These are phyloP conservation scores for Xylaria palmicola DNA, from an alignment of 495 filamentous ascomycete genomes.

Conservation along the genomic window DNA sequence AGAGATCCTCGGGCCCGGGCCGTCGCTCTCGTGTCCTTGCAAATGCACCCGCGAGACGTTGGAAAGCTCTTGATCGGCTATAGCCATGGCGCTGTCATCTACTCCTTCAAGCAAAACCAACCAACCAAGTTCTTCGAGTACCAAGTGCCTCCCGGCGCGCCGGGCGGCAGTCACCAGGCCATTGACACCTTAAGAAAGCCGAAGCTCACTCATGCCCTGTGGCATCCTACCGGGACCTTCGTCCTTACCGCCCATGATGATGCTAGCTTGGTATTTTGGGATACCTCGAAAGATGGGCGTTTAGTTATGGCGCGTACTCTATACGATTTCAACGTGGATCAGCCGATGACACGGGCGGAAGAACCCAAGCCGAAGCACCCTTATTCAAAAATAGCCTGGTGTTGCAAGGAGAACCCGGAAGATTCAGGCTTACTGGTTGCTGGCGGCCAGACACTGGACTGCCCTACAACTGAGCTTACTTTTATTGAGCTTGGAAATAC, in stretches of 20 bases:
- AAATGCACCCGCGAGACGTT: constrained; percentile 87
- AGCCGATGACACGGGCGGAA: constrained; percentile 47
- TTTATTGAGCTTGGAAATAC: constrained; percentile 88
- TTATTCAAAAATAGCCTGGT: constrained; percentile 79
- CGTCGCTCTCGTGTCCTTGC: constrained; percentile 59
- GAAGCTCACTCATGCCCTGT: constrained; percentile 72
- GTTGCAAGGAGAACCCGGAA: constrained; percentile 85
- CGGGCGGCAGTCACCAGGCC: constrained; percentile 65
- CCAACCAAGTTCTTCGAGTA: constrained; percentile 79
- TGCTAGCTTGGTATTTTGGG: constrained; percentile 88
- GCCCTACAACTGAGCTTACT: constrained; percentile 70
- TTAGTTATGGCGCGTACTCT: constrained; percentile 81
- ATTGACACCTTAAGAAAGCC: constrained; percentile 61
- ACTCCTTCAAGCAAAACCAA: constrained; percentile 86
- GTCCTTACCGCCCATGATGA: constrained; percentile 86
- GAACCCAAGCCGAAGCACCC: constrained; percentile 58
- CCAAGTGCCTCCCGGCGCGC: constrained; percentile 75
- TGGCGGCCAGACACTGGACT: constrained; percentile 66
- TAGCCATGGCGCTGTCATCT: constrained; percentile 79
- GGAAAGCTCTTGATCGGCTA: constrained; percentile 91
- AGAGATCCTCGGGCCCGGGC: constrained; percentile 46
- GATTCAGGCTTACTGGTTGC: constrained; percentile 88
- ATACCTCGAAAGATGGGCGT: constrained; percentile 78
- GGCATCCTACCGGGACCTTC: constrained; percentile 96
- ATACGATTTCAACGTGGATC: constrained; percentile 66